A percentile compares a stretch with the other conserved stretches of the same genome.
Conservation (phyloP, 768 basidiomycete species). For the Piloderma croceum region DNA sequence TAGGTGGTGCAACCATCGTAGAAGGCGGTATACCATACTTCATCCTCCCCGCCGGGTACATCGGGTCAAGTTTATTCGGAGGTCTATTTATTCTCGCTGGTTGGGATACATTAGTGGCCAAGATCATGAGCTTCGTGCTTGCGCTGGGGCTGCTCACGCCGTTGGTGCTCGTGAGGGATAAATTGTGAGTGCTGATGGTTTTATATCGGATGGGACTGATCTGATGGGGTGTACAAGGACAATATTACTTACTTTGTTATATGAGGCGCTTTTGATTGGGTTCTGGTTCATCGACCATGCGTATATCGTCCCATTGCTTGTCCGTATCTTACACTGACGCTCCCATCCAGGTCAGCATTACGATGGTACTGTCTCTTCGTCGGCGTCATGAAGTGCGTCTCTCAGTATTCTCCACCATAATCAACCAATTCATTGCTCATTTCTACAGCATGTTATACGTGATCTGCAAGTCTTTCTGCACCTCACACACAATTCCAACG, state of each 20-base stretch:
- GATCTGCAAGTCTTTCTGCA: conserved; percentile 53
- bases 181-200: conserved; percentile 56
- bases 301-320: conserved; percentile 38
- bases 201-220: not conserved
- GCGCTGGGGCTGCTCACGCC: conserved; percentile 85
- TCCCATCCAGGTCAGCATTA: conserved; percentile 61
- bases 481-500: conserved; percentile 1
- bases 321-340: conserved; percentile 3
- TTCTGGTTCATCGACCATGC: conserved; percentile 96
- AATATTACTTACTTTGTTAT: conserved; percentile 72
- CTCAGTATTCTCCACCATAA: not conserved
- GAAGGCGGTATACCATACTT: conserved; percentile 69
- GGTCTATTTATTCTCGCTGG: conserved; percentile 79
- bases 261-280: conserved; percentile 82
- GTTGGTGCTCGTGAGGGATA: conserved; percentile 80
- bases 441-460: conserved; percentile 70
- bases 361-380: conserved; percentile 81
- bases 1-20: conserved; percentile 72
- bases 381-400: conserved; percentile 76
- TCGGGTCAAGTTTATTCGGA: conserved; percentile 78
- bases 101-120: conserved; percentile 86
- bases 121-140: conserved; percentile 87
- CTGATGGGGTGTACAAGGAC: conserved; percentile 48
- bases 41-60: conserved; percentile 74
- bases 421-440: conserved; percentile 2